Base-by-base conservation (phyloP, 257 asterid species). In the Craterostigma plantagineum region DNA sequence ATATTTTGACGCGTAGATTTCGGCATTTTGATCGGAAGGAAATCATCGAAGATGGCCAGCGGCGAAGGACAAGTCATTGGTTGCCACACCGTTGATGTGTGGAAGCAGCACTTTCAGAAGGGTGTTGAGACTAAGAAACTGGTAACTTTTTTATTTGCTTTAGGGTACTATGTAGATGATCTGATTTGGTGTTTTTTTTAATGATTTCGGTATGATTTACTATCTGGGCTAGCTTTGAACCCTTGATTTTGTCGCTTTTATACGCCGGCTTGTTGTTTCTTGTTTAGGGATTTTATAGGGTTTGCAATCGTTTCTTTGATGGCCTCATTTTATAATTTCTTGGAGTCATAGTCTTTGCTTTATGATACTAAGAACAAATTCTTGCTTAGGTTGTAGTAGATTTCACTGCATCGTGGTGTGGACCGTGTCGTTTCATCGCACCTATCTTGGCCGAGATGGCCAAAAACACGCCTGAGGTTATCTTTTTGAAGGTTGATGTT, bases 401-500 rank as follows among this genome's bases (percentile, higher is more conserved):
- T 49, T 82, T 87, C 73, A 87, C 93, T 13, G 93, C 95, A 46
- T 76, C 95, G 41, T 87, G 95, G 97, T 87, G 97, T 39, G 93
- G 93, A 53, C 97, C 97, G 0, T 87, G 95, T 30, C 77, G 79
- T 36, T 50, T 73, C 76, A 79, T 87, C 40, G 77, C 95, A 43
- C 95, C 97, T 2, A 76, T 87, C 61, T 73, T 76, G 8, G 76
- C 79, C 10, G 95, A 79, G 51, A 64, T 82, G 72, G 93, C 95
- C 0, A 82, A 68, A 80, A 81, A 81, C 42, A 55, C 73, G 18
- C 92, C 95, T 12, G 18, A 8, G 51, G 92, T 79, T 18, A 72
- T 72, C 49, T 82, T 87, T 63, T 50, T 82, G 49, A 87, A 87
- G 73, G 97, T 87, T 62, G 95, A 82, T 39, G 75, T 87, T 11